Conservation (phyloP, 257 asterid genomes). For the Capsicum baccatum region DNA sequence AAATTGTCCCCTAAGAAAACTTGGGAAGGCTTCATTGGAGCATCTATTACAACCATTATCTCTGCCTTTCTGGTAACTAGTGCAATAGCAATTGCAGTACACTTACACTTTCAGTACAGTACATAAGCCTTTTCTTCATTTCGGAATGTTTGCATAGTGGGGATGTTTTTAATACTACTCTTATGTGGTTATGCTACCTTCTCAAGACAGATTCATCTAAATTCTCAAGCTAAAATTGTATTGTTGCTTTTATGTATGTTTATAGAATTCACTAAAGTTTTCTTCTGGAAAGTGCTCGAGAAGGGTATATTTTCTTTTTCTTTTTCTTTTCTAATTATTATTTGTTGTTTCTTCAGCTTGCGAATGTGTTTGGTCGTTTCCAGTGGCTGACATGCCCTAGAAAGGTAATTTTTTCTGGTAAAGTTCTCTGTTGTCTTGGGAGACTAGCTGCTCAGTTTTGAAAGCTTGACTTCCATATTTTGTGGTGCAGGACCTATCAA, state of each 20-base stretch:
- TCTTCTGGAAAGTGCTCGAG: neutral
- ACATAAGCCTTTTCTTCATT: slow-evolving; percentile 5
- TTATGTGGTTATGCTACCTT: slow-evolving; percentile 20
- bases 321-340: slow-evolving; percentile 14
- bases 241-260: slow-evolving; percentile 17
- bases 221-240: neutral
- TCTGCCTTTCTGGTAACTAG: slow-evolving; percentile 72
- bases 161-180: neutral
- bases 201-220: slow-evolving; percentile 10
- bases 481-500: slow-evolving; percentile 77
- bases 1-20: slow-evolving; percentile 90
- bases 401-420: slow-evolving; percentile 58
- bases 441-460: slow-evolving; percentile 18
- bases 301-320: neutral
- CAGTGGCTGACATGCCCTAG: slow-evolving; percentile 99
- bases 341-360: slow-evolving; percentile 63
- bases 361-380: slow-evolving; percentile 75
- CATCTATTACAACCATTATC: slow-evolving; percentile 76
- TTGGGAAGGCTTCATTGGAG: slow-evolving; percentile 98
- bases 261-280: neutral
- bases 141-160: slow-evolving; percentile 11
- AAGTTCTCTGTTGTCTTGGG: slow-evolving; percentile 13
- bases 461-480: slow-evolving; percentile 29
- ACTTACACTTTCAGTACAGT: neutral
- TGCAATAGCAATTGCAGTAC: slow-evolving; percentile 3